A percentile compares a stretch with the other conserved stretches of the same genome.
Evolutionary conservation across 768 basidiomycete species (phyloP).

Genomic region (Boletus pseudopeckii): DNA sequence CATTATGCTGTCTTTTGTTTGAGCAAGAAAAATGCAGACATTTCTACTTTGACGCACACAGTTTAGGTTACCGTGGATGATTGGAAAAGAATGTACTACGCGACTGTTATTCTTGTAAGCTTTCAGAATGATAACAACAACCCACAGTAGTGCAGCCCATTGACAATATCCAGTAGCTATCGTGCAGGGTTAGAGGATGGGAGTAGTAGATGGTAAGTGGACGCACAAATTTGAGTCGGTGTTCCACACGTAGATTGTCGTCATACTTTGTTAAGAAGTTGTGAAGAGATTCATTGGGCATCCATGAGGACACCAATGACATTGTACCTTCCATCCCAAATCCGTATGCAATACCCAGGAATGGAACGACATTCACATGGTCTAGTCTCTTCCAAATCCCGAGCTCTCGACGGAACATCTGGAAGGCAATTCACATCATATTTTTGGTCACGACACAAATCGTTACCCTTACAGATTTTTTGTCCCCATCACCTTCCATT

Average conservation of each 20-base stretch:
- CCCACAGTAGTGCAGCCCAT: slow-evolving; percentile 17
- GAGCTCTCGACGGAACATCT: slow-evolving; percentile 28
- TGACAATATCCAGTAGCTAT: slow-evolving; percentile 14
- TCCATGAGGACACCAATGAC: slow-evolving; percentile 31
- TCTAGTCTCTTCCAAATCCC: slow-evolving; percentile 26
- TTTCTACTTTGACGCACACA: slow-evolving; percentile 1
- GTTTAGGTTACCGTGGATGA: slow-evolving; percentile 21
- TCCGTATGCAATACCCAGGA: slow-evolving; percentile 24
- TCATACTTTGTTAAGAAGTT: slow-evolving; percentile 14
- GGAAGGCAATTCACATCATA: not conserved
- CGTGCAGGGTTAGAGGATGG: slow-evolving; percentile 18
- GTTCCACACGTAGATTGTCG: not conserved
- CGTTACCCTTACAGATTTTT: not conserved
- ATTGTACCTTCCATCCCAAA: slow-evolving; percentile 22
- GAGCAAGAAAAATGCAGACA: not conserved
- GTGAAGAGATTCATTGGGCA: slow-evolving; percentile 24
- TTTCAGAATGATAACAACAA: not conserved
- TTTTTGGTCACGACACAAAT: not conserved
- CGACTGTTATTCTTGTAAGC: not conserved
- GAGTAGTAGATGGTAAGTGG: no score
- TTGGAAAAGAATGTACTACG: slow-evolving; percentile 12
- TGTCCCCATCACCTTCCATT: not conserved
- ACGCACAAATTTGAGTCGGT: slow-evolving; percentile 12
- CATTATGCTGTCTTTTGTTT: slow-evolving; percentile 12
- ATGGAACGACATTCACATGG: slow-evolving; percentile 25